Conservation (phyloP, 768 basidiomycete species). For the Phanerochaete sordida region DNA sequence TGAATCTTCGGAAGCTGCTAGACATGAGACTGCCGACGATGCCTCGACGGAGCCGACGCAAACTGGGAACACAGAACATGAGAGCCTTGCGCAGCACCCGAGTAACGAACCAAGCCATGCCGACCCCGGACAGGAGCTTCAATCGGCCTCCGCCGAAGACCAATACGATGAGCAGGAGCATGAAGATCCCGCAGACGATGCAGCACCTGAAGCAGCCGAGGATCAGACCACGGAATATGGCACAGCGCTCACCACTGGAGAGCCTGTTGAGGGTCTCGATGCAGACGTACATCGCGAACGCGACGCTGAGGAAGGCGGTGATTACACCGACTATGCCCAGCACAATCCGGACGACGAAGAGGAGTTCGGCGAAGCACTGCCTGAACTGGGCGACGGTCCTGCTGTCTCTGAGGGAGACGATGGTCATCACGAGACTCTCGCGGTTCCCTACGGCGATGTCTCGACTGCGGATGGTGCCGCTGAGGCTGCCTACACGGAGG, state of each 20-base stretch:
- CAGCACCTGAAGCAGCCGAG: slow-evolving; percentile 14
- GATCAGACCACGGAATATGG: slow-evolving; percentile 1
- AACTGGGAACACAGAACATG: no score
- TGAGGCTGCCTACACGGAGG: background rate
- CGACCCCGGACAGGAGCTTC: no score
- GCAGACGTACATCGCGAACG: slow-evolving; percentile 27
- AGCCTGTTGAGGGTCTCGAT: slow-evolving; percentile 19
- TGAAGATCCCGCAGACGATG: background rate
- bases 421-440: slow-evolving; percentile 16
- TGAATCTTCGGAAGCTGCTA: no score
- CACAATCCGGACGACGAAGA: slow-evolving; percentile 32
- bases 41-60: no score
- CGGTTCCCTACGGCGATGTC: background rate
- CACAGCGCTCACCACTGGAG: slow-evolving; percentile 3
- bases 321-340: slow-evolving; percentile 31
- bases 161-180: no score
- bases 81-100: no score
- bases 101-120: no score
- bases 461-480: background rate
- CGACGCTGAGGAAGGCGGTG: slow-evolving; percentile 31
- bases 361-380: slow-evolving; percentile 31
- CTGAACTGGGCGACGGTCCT: slow-evolving; percentile 26
- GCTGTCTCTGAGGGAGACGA: slow-evolving; percentile 49
- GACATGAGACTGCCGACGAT: no score
- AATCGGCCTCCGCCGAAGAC: no score